phyloP scores from a whole-genome alignment of 148 eudicot species.

The Chenopodium berlandieri region DNA sequence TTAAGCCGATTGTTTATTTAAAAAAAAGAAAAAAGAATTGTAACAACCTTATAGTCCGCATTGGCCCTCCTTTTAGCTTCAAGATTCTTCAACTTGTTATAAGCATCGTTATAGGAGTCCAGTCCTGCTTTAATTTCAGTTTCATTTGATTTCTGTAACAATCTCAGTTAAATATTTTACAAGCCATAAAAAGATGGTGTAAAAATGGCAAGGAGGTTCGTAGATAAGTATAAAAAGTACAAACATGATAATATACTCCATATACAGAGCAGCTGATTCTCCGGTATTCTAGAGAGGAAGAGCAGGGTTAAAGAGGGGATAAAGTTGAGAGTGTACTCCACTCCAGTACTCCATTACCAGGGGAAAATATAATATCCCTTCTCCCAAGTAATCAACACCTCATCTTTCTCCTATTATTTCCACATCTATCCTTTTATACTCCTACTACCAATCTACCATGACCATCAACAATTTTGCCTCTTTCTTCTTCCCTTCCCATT shows the following conservation, averaged over 20 bases:
- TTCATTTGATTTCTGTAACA: constrained; percentile 49
- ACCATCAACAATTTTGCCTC: background rate
- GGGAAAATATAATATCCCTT: background rate
- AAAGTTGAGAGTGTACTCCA: background rate
- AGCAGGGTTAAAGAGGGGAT: background rate
- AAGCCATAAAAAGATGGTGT: background rate
- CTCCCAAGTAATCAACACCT: background rate
- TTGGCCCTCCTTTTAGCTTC: constrained; percentile 66
- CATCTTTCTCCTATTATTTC: background rate
- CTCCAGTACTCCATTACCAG: background rate
- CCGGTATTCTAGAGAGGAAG: background rate
- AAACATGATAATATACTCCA: background rate
- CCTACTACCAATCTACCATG: background rate
- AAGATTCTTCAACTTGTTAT: constrained; percentile 50
- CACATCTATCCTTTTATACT: background rate
- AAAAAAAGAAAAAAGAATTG: background rate
- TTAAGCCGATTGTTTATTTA: background rate
- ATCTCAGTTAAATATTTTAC: background rate
- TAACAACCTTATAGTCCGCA: constrained; percentile 53
- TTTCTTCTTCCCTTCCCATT: background rate
- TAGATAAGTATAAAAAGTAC: background rate
- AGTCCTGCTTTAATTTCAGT: constrained; percentile 43
- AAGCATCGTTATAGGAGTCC: constrained; percentile 50
- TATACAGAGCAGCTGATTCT: background rate
- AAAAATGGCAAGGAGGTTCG: background rate